Evolutionary conservation across 352 stramenopile genomes (phyloP), one percentile per base, ranked within the genome.

Genomic region (Pythium volutum): DNA sequence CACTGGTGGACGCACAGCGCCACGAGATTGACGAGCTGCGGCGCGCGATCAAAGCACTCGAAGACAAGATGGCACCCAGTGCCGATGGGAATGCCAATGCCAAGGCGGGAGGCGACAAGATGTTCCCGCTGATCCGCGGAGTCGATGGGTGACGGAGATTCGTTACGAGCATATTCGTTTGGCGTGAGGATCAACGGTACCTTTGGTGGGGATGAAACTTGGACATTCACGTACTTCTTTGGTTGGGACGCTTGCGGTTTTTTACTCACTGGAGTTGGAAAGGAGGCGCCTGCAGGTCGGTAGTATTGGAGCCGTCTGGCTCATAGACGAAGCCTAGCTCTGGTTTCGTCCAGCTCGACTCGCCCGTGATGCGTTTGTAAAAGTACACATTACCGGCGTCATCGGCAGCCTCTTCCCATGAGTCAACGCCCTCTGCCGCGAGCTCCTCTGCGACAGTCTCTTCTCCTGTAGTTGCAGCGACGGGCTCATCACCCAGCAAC

Each of bases 21-120:
- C 49, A 66, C 3, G 81, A 91, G 62, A 91, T 93, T 29, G 77
- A 90, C 38, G 78, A 91, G 11, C 67, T 98, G 18, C 75, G 89
- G 14, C 76, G 85, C 22, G 84, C 88, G 46, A 75, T 89, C 36
- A 87, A 91, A 31, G 79, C 74, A n/a, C 62, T 96, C 8, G 76
- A 90, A 56, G 79, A 87, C 43, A 87, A 84, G 61, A 65, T 90
- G 67, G 59, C 49, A 26, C 39, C 45, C 4, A 29, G 45, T 14
- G 45, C 39, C 60, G n/a, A n/a, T n/a, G n/a, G n/a, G n/a, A n/a
- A n/a, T n/a, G 45, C 22, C 41, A 62, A 10, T 9, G 20, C 26
- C 22, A 29, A n/a, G 6, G 8, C 55, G 8, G 20, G 41, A 4
- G 56, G 38, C n/a, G 39, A 53, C 5, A 23, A 54, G 20, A 29